A percentile compares a stretch with the other conserved stretches of the same genome.
phyloP scores from a whole-genome alignment of 83 land plant genomes.

The Picea abies region DNA sequence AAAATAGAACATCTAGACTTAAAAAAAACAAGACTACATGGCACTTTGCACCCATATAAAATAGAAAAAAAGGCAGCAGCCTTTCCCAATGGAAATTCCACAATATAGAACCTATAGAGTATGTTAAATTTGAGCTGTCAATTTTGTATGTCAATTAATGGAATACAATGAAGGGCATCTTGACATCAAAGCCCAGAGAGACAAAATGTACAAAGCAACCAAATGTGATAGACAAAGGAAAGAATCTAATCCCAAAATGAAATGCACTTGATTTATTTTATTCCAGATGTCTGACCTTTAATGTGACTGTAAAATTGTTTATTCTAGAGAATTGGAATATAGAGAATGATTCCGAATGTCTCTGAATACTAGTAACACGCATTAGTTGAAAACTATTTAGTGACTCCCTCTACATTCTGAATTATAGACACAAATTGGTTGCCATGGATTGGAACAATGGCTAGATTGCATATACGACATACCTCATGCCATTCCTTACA shows the following conservation, averaged over 20 bases:
- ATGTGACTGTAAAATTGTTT: neutral
- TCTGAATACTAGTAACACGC: neutral
- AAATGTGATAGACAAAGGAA: neutral
- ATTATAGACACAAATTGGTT: conserved; percentile 4
- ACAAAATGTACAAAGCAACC: neutral
- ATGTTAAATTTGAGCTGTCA: too few relatives aligned
- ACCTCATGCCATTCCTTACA: neutral
- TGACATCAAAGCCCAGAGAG: neutral
- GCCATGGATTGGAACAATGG: neutral
- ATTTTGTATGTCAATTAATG: neutral
- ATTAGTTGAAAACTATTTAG: neutral
- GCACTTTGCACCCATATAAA: too few relatives aligned
- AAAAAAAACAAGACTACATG: too few relatives aligned
- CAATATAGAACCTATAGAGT: too few relatives aligned
- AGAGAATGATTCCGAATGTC: neutral
- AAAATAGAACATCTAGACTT: too few relatives aligned
- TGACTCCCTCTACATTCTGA: too few relatives aligned
- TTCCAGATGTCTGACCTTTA: neutral
- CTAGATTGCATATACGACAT: neutral
- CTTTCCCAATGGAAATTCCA: too few relatives aligned
- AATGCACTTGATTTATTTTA: neutral
- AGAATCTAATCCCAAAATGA: neutral
- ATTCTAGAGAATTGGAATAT: neutral
- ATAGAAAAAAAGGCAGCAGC: too few relatives aligned
- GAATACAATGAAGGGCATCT: neutral